Percentiles rank a stretch among this genome's conserved stretches.
Conservation (phyloP, 169 alveolate genomes). For the Ichthyophthirius multifiliis region DNA sequence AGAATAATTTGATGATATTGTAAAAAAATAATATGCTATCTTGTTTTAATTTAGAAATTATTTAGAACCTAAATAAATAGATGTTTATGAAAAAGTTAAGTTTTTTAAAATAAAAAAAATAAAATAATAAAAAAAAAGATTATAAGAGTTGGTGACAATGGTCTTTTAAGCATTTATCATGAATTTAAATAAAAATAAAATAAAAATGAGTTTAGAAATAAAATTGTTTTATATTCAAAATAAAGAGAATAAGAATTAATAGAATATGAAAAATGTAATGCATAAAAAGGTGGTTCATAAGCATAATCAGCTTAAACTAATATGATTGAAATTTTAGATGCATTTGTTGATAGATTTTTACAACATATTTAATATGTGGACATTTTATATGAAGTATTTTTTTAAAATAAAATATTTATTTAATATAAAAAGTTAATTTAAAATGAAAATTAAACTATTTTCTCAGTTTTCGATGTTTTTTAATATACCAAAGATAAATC, state of each 20-base stretch:
- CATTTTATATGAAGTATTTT: too few species aligned
- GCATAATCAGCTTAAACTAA: too few species aligned
- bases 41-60: background rate
- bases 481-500: too few species aligned
- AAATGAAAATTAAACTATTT: too few species aligned
- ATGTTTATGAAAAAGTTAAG: background rate
- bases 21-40: background rate
- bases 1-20: background rate
- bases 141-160: background rate
- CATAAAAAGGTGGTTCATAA: too few species aligned
- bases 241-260: background rate
- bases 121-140: background rate
- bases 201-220: background rate
- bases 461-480: too few species aligned
- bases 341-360: too few species aligned
- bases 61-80: background rate
- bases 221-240: background rate
- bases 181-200: background rate
- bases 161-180: background rate
- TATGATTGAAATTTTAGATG: too few species aligned
- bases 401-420: too few species aligned
- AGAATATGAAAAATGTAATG: too few species aligned
- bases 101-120: background rate
- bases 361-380: too few species aligned
- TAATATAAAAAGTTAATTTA: too few species aligned